Base-by-base conservation (phyloP, 2,329 filamentous ascomycete genomes). In the Colletotrichum viniferum region DNA sequence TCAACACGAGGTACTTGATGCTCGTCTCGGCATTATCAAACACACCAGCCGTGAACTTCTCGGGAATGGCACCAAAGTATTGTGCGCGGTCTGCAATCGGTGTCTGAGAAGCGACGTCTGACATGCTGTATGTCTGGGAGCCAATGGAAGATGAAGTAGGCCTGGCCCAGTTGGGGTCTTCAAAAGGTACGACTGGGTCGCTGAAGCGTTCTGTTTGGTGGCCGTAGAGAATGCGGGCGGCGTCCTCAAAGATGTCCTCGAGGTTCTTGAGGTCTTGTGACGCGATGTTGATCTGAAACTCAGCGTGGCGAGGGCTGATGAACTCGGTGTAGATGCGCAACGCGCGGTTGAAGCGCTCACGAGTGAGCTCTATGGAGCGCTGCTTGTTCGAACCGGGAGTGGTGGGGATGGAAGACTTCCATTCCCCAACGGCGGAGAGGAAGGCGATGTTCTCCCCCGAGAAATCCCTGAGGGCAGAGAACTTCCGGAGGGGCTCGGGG, bases 371-470 rank as follows among this genome's bases (percentile, higher is more conserved):
- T 67, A 5, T 77, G 70, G 9, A 64, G 8, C 71, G 70, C 7
- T 81, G 78, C 34, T 78, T 77, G 63, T 72, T 73, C 48, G 13
- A 65, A 5, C 30, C 34, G 1, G 24, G 38, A 21, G 67, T 32
- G 9, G 34, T 56, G 0, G 84, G 82, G 61, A 84, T 81, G 2
- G 81, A 82, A 4, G 80, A 78, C 80, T 90, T 92, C 90, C 91
- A 94, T 73, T 88, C 86, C 4, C 87, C 85, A 10, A 93, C 88
- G 55, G 87, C 85, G 10, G 88, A 90, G 7, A 94, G 83, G 81
- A 94, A 94, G 62, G 92, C 89, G 77, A 94, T 92, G 80, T 94
- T 94, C 81, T 94, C 93, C 16, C 92, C 92, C 0, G 92, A 94
- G 80, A 94, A 94, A 78, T 94, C 93, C 43, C 89, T 87, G 1